Base-by-base conservation (phyloP, 768 basidiomycete genomes). In the Mycena epipterygia region DNA sequence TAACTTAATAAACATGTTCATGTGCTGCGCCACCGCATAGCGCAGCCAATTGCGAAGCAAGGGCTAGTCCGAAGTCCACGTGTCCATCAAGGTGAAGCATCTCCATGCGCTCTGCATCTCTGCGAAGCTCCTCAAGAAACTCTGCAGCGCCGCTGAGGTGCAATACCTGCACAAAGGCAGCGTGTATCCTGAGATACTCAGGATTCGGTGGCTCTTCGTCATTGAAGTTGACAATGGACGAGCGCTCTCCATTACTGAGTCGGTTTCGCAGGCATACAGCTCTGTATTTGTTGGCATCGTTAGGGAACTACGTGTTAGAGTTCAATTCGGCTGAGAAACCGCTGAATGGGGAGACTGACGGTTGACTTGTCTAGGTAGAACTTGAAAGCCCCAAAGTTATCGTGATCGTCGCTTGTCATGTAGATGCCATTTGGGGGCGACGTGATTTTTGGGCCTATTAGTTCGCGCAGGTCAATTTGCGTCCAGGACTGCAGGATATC, bases 321-420 rank as follows among this genome's bases (percentile, higher is more conserved):
- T 7, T 63, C 37, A 37, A n/a, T 46, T 16, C 21, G 25, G 41
- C 58, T n/a, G 59, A 21, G 25, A 29, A 32, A 9, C 25, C n/a
- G 33, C 49, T n/a, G 23, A n/a, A 6, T 6, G 11, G 23, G 27
- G 25, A 27, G 32, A 62, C 61, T 30, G 35, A 52, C 61, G 2
- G 49, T 27, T 19, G 35, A 3, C 35, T 52, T 63, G 23, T 63
- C 49, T 17, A 63, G 61, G 37, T 63, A 63, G 49, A 63, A 63
- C 37, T 52, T 63, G 61, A 51, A 63, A 39, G 61, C 61, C n/a
- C 49, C 61, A 21, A 63, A 63, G 49, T 37, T 16, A 39, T 63
- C 49, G 49, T 63, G 61, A 37, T 63, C 61, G 61, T 63, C 61
- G 19, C 61, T 37, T 29, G 61, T 63, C 61, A 63, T 63, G 49